These are phyloP conservation scores for Kwoniella shivajii DNA, from an alignment of 1,284 basidiomycete species.

Conservation along the genomic window DNA sequence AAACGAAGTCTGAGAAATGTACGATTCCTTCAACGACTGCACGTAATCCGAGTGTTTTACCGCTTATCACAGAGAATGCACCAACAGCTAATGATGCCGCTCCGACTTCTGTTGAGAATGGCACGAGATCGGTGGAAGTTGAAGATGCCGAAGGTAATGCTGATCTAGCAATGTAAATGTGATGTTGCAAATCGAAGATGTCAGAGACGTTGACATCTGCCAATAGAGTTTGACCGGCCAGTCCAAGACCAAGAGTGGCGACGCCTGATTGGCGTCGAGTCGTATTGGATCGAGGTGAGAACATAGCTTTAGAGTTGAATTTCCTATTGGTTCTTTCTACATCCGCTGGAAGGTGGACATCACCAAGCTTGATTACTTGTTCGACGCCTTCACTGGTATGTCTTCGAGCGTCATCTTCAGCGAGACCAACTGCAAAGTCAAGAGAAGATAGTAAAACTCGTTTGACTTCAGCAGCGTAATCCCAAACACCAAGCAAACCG, in stretches of 20 bases:
- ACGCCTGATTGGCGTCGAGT: constrained; percentile 55
- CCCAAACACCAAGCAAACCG: constrained; percentile 82
- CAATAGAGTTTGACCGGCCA: constrained; percentile 44
- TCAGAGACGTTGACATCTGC: constrained; percentile 63
- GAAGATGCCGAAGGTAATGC: constrained; percentile 59
- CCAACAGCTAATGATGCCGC: constrained; percentile 77
- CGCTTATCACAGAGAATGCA: constrained; percentile 83
- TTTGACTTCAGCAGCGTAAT: constrained; percentile 85
- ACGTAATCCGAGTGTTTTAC: constrained; percentile 74
- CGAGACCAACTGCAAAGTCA: constrained; percentile 76
- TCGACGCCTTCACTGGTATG: constrained; percentile 72
- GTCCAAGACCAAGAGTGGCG: constrained; percentile 46
- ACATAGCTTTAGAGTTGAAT: constrained; percentile 97
- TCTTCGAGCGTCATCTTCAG: constrained; percentile 80
- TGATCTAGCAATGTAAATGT: constrained; percentile 59
- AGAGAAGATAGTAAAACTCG: constrained; percentile 72
- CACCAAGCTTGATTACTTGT: constrained; percentile 70
- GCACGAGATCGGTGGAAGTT: constrained; percentile 38
- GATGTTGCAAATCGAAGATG: constrained; percentile 84
- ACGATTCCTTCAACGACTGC: constrained; percentile 75
- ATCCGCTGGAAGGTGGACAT: constrained; percentile 75
- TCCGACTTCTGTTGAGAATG: constrained; percentile 59
- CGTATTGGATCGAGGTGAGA: constrained; percentile 63
- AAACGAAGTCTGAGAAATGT: constrained; percentile 74
- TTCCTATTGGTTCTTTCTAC: constrained; percentile 79